phyloP scores from a whole-genome alignment of 768 basidiomycete species.

The Pulveroboletus frians region DNA sequence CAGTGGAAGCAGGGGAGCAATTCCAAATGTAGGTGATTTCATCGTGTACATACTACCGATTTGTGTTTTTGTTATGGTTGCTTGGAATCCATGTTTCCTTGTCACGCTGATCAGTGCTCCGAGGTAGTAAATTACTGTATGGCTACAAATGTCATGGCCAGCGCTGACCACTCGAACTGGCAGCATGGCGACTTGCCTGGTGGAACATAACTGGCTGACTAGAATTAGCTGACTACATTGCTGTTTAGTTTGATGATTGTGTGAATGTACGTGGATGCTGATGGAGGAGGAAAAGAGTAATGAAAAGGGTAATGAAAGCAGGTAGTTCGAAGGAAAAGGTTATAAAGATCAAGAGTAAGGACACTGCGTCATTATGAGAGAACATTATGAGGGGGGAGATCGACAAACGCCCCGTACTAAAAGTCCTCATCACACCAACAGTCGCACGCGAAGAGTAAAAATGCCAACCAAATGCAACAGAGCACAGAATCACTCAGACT shows the following conservation, averaged over 20 bases:
- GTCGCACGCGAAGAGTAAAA: conserved; percentile 10
- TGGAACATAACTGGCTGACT: conserved; percentile 24
- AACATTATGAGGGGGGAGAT: conserved; percentile 23
- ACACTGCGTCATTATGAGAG: conserved; percentile 21
- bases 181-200: conserved; percentile 22
- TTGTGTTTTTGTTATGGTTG: background rate
- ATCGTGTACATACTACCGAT: background rate
- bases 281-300: conserved; percentile 14
- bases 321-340: conserved; percentile 23
- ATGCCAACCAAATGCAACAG: conserved; percentile 9
- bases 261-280: conserved; percentile 36
- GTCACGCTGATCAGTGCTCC: background rate
- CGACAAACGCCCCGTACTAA: conserved; percentile 10
- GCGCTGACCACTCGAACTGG: conserved; percentile 2
- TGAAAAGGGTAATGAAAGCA: conserved; percentile 23
- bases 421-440: conserved; percentile 23
- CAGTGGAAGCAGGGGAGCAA: conserved; percentile 36
- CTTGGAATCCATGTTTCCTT: conserved; percentile 3
- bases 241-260: conserved; percentile 38
- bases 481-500: conserved; percentile 58
- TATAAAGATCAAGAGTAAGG: conserved; percentile 37
- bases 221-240: conserved; percentile 50
- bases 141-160: conserved; percentile 6
- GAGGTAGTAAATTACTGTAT: conserved; percentile 9
- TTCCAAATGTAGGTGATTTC: conserved; percentile 19